Base-by-base conservation (phyloP, 768 basidiomycete species). In the Rhizopogon roseolus region DNA sequence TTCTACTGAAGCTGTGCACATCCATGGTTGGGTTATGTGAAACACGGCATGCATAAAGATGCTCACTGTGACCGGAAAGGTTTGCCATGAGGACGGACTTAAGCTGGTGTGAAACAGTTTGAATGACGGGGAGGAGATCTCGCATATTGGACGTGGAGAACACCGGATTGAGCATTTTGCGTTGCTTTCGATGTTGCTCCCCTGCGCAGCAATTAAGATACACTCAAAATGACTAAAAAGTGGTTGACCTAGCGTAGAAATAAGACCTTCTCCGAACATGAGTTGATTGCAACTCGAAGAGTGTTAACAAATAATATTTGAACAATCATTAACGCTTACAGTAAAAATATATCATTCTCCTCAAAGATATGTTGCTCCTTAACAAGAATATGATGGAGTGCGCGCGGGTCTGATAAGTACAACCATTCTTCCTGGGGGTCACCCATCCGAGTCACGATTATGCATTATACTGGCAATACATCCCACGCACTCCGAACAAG, bases 231-330 rank as follows among this genome's bases (percentile, higher is more conserved):
- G 17, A 7, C 9, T 9, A 4, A 11, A 4, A 11, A 27, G 17
- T 2, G 25, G 43, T 9, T 40, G 2, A 63, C 65, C 64, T 2
- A 64, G 54, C 3, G 67, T 70, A 0, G 61, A 59, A 10, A 65
- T 54, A 16, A 70, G 60, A 9, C 68, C 63, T 13, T 63, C 57
- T 2, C 67, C 66, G 37, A 68, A 67, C 17, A 62, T 57, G 2
- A 64, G 16, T 40, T 49, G 14, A 41, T 52, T 52, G 0, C 16
- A 29, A 7, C 50, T 52, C 14, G 13, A 29, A 14, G n/a, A 37
- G 22, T 19, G 46, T 32, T 17, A 32, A 37, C 9, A 13, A 37
- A n/a, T 19, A 27, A 44, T 13, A 13, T 22, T 9, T 27, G 6
- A 52, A 13, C 39, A n/a, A 41, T 28, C 8, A 16, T 29, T 25